phyloP scores from a whole-genome alignment of 2,329 filamentous ascomycete genomes.

The Onygena corvina region DNA sequence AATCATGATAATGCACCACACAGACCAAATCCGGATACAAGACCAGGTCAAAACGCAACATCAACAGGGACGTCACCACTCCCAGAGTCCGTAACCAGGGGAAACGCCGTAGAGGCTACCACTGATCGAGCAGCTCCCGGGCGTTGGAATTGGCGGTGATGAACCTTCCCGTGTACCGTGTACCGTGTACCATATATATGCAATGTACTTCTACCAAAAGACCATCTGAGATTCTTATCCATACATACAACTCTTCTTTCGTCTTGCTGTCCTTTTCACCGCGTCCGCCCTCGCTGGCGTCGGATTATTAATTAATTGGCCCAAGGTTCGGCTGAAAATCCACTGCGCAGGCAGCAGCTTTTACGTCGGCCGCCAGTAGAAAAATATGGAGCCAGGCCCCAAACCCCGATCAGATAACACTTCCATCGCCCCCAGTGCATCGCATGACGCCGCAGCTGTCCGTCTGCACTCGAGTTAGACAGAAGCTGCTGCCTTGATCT shows the following conservation, averaged over 20 bases:
- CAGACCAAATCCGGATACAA: conserved; percentile 59
- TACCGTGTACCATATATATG: conserved; percentile 6
- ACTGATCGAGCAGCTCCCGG: conserved; percentile 21
- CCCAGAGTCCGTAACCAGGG: conserved; percentile 79
- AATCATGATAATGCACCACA: conserved; percentile 8
- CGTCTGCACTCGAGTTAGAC: background rate
- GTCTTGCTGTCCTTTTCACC: too few relatives aligned
- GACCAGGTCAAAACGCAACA: conserved; percentile 75
- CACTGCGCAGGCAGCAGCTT: conserved; percentile 2
- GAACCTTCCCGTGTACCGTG: too few relatives aligned
- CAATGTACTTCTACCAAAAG: background rate
- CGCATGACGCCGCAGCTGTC: background rate
- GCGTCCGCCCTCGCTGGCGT: too few relatives aligned
- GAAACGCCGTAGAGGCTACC: conserved; percentile 63
- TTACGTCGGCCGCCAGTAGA: background rate
- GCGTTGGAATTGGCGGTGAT: too few relatives aligned
- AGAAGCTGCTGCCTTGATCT: background rate
- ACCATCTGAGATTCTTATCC: conserved; percentile 1
- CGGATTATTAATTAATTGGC: background rate
- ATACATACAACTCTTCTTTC: too few relatives aligned
- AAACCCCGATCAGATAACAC: background rate
- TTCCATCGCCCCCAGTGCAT: background rate
- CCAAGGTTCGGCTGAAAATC: background rate
- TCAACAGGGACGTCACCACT: conserved; percentile 83
- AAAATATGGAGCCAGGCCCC: background rate